Evolutionary conservation across 176 grass and related monocot genomes (phyloP), one percentile per base, ranked within the genome.

Genomic region (Lolium perenne): DNA sequence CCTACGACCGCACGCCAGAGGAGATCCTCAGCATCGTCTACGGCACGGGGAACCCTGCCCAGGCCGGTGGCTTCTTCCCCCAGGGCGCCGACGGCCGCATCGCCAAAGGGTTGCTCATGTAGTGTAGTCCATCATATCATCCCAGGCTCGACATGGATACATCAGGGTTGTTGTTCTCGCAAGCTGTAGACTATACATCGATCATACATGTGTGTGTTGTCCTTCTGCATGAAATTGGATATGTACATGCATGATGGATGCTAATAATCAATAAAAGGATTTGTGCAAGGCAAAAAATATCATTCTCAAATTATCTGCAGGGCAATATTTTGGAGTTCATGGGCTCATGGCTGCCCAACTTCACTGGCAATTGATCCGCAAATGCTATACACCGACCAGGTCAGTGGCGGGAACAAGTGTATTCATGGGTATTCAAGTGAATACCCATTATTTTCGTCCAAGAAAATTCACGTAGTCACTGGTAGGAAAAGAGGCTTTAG

Each of bases 11-110:
- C 79, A 94, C 90, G 2, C 93, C 93, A 0, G 72, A 91, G 64
- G 92, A 98, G 88, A 86, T 98, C 67, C 90, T 95, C 68, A 83
- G 84, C 78, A 89, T 98, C 77, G 97, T 98, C 2, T 98, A 95
- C 49, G 88, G 93, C 40, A 94, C 83, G 0, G 96, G 96, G 2
- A 88, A 78, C 75, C 86, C 82, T 41, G 67, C 76, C n/a, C 73
- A 43, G 17, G 88, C 77, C 7, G 97, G 94, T 8, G 97, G 97
- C 8, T 98, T 98, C 87, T 94, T 95, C n/a, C 97, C 97, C 5
- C 46, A 86, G 65, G 92, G 97, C 5, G 92, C 84, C 49, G 43
- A 80, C 38, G 97, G 94, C 16, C 88, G 82, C 71, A 94, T 94
- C 61, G 97, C 97, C 62, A 80, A 46, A 60, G 60, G 77, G 7